Conservation (phyloP, 176 grass and related monocot species). For the Carex pumila region DNA sequence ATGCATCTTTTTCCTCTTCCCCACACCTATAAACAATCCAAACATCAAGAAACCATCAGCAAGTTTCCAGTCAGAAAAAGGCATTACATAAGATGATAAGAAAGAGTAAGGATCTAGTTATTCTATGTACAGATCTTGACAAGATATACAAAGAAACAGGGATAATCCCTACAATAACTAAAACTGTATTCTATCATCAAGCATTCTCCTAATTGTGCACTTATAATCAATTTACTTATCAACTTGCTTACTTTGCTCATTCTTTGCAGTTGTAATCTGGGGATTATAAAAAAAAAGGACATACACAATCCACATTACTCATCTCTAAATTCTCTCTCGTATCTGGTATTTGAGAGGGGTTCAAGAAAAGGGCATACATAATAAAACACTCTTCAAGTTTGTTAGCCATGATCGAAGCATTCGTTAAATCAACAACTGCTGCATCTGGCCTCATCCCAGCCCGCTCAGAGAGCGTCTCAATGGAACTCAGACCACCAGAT, state of each 20-base stretch:
- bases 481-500: constrained; percentile 51
- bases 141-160: not conserved
- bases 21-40: constrained; percentile 40
- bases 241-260: not conserved
- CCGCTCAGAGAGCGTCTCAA: constrained; percentile 65
- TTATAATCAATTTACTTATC: not conserved
- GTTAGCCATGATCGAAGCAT: constrained; percentile 63
- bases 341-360: not conserved
- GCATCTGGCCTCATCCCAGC: constrained; percentile 88
- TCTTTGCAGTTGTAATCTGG: not conserved
- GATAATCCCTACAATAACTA: not conserved
- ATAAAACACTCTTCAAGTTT: constrained; percentile 96
- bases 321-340: not conserved
- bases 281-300: not conserved
- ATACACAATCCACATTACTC: not conserved
- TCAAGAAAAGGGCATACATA: constrained; percentile 40
- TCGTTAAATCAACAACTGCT: constrained; percentile 78
- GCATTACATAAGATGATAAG: not conserved
- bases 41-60: constrained; percentile 19
- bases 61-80: constrained; percentile 1
- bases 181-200: not conserved
- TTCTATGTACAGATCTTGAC: not conserved
- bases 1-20: constrained; percentile 88
- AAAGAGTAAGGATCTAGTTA: not conserved
- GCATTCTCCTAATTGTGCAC: not conserved